Percentiles rank a stretch among this genome's conserved stretches.
Conservation (phyloP, 768 basidiomycete species). For the Leccinum sublutescens region DNA sequence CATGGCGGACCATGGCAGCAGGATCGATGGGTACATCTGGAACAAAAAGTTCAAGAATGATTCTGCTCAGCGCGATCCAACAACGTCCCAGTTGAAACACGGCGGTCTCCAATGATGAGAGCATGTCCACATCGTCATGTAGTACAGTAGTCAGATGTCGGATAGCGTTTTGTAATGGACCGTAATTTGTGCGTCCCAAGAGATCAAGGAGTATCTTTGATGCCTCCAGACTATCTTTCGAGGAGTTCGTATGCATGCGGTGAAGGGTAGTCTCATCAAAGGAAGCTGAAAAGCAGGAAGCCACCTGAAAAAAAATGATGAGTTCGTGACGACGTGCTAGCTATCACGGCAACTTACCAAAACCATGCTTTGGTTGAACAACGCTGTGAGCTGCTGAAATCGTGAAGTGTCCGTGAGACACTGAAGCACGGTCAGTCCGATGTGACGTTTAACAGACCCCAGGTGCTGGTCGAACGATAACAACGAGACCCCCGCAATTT, state of each 20-base stretch:
- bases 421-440: slow-evolving; percentile 38
- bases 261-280: slow-evolving; percentile 31
- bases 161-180: slow-evolving; percentile 36
- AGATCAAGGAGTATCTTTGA: slow-evolving; percentile 29
- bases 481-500: slow-evolving; percentile 41
- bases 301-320: slow-evolving; percentile 34
- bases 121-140: slow-evolving; percentile 14
- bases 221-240: slow-evolving; percentile 15
- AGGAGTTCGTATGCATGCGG: slow-evolving; percentile 8
- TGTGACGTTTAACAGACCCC: slow-evolving; percentile 37
- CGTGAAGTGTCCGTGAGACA: slow-evolving; percentile 39
- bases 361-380: slow-evolving; percentile 42
- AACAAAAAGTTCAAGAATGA: slow-evolving; percentile 70
- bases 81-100: slow-evolving; percentile 41
- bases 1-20: slow-evolving; percentile 56
- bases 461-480: slow-evolving; percentile 40
- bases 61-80: slow-evolving; percentile 61
- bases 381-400: slow-evolving; percentile 39
- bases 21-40: slow-evolving; percentile 90
- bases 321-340: not conserved
- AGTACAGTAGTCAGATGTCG: slow-evolving; percentile 30
- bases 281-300: slow-evolving; percentile 43
- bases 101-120: slow-evolving; percentile 19
- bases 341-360: slow-evolving; percentile 36
- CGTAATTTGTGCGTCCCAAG: slow-evolving; percentile 34